phyloP scores from a whole-genome alignment of 208 protist species.

The Spongospora subterranea region DNA sequence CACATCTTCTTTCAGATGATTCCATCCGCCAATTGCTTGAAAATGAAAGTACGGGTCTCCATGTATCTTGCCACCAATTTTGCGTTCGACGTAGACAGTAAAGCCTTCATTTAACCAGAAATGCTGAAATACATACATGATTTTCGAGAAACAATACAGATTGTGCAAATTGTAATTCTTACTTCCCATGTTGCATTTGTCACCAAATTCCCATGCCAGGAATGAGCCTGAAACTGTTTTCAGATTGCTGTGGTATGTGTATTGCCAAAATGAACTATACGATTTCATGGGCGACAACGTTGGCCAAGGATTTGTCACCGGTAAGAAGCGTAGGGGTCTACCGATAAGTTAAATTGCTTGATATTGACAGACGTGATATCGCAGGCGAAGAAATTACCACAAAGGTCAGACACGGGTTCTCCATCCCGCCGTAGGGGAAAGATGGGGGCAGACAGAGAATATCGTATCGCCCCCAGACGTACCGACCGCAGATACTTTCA shows the following conservation, averaged over 20 bases:
- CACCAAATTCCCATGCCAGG: slow-evolving; percentile 65
- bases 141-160: background rate
- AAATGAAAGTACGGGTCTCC: slow-evolving; percentile 51
- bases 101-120: slow-evolving; percentile 71
- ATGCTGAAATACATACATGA: slow-evolving; percentile 56
- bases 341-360: background rate
- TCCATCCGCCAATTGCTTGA: slow-evolving; percentile 33
- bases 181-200: slow-evolving; percentile 67
- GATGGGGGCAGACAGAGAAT: slow-evolving; percentile 80
- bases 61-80: background rate
- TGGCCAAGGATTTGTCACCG: slow-evolving; percentile 77
- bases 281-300: slow-evolving; percentile 83
- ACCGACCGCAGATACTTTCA: slow-evolving; percentile 51
- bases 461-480: slow-evolving; percentile 73
- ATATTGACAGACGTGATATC: background rate
- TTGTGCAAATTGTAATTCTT: background rate
- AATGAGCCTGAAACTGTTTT: background rate
- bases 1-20: slow-evolving; percentile 70
- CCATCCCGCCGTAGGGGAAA: slow-evolving; percentile 84
- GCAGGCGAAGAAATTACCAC: slow-evolving; percentile 52
- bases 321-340: slow-evolving; percentile 76
- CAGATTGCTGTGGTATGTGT: background rate
- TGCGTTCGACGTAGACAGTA: slow-evolving; percentile 64
- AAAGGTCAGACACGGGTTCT: slow-evolving; percentile 78
- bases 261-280: slow-evolving; percentile 70